Conservation (phyloP, 345 rosid species). For the Clarkia xantiana region DNA sequence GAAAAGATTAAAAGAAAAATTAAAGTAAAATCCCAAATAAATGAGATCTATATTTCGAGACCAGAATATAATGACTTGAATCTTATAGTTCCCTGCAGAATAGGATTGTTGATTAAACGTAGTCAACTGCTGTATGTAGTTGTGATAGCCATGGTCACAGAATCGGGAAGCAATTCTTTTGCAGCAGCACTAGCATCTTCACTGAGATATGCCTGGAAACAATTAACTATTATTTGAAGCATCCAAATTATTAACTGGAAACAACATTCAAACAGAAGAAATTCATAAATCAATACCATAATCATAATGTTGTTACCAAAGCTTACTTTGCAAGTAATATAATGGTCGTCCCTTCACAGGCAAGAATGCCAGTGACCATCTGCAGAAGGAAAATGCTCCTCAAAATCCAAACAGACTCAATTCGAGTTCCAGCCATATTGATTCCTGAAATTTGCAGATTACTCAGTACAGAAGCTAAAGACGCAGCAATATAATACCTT, state of each 20-base stretch:
- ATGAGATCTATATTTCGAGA: too few relatives aligned
- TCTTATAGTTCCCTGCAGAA: conserved; percentile 34
- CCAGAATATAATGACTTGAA: neutral
- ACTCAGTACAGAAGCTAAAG: neutral
- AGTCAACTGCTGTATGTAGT: conserved; percentile 62
- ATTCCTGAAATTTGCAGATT: neutral
- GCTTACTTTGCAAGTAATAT: conserved; percentile 44
- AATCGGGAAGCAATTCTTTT: conserved; percentile 57
- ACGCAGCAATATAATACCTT: too few relatives aligned
- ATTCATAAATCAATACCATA: neutral
- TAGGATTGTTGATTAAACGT: conserved; percentile 25
- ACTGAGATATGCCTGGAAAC: conserved; percentile 41
- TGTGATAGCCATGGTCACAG: conserved; percentile 75
- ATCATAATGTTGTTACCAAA: neutral
- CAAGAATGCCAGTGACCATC: conserved; percentile 35
- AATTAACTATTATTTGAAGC: neutral
- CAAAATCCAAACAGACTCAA: conserved; percentile 22
- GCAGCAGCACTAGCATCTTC: conserved; percentile 55
- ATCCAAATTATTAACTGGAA: too few relatives aligned
- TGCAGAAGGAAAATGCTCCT: conserved; percentile 39
- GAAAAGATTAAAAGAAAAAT: too few relatives aligned
- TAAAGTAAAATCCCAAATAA: too few relatives aligned
- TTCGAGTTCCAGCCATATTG: conserved; percentile 15
- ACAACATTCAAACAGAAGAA: neutral
- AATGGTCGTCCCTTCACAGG: conserved; percentile 85